Base-by-base conservation (phyloP, 768 basidiomycete genomes). In the Suillus lakei region DNA sequence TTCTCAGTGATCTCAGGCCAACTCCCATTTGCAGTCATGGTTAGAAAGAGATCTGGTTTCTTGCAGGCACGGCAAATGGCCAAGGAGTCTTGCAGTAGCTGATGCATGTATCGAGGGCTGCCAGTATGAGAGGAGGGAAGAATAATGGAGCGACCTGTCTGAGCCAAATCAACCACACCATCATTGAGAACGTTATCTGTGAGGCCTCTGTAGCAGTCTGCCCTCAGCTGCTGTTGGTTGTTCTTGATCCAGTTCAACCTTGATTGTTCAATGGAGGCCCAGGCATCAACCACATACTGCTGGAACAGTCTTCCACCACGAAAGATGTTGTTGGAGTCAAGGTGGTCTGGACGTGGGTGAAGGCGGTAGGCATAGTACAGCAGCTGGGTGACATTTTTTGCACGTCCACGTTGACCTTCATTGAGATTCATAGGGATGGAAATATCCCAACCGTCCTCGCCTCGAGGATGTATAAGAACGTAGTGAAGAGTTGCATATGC, bases 61-160 rank as follows among this genome's bases (percentile, higher is more conserved):
- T 68, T 66, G 51, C 70, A 82, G 41, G 76, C 69, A 0, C 78
- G 68, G 15, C 75, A 78, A n/a, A 88, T 74, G 0, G 86, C 83
- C 75, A 87, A 74, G 0, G 82, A 70, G 66, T 86, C 84, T 38
- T 86, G 83, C 44, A 77, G 81, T 0, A 72, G 69, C 59, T 83
- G 79, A 0, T 74, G 68, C 83, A 86, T 85, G 36, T 83, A 66
- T 0, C 76, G 65, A 23, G 82, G 69, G 6, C 84, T 73, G 10
- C 81, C 82, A 28, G 68, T 73, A 67, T 82, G 79, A 0, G 80
- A 78, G 1, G 83, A 83, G 0, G 83, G 83, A 15, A 86, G 73
- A 34, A 83, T 73, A 26, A 78, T 50, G 1, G 74, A 64, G 44
- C 67, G 62, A 0, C 84, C 83, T 60, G 80, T 55, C 0, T 78